phyloP scores from a whole-genome alignment of 2,329 filamentous ascomycete species.

The Alternaria incomplexa region DNA sequence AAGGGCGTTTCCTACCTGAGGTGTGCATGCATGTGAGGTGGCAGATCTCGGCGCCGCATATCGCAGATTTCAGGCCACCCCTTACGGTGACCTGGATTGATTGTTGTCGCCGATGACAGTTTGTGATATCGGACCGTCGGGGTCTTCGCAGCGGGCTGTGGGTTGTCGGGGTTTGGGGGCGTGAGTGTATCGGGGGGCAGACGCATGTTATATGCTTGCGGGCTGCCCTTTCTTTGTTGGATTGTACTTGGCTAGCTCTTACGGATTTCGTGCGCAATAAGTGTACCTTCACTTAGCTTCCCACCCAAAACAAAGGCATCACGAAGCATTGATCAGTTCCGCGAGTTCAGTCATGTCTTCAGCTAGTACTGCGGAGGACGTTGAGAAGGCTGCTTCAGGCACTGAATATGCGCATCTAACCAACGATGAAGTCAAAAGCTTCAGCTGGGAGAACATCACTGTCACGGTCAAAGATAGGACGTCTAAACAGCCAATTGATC shows the following conservation, averaged over 20 bases:
- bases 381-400: constrained; percentile 53
- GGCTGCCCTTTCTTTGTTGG: background rate
- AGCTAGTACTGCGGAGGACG: constrained; percentile 37
- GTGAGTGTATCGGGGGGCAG: background rate
- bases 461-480: constrained; percentile 76
- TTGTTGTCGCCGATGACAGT: background rate
- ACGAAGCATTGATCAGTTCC: background rate
- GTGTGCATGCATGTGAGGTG: background rate
- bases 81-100: background rate
- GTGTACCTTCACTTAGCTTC: background rate
- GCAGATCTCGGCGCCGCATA: background rate
- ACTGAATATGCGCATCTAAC: constrained; percentile 60
- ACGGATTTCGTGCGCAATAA: background rate
- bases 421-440: constrained; percentile 68
- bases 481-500: constrained; percentile 66
- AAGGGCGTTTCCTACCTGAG: background rate
- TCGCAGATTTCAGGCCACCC: background rate
- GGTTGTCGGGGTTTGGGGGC: background rate
- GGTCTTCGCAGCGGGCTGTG: background rate
- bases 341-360: constrained; percentile 14
- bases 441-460: constrained; percentile 70
- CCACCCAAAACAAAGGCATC: background rate
- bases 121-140: background rate
- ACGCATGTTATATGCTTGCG: background rate
- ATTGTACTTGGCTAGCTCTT: background rate